Base-by-base conservation (phyloP, 2,329 filamentous ascomycete species). In the Aspergillus hortae region DNA sequence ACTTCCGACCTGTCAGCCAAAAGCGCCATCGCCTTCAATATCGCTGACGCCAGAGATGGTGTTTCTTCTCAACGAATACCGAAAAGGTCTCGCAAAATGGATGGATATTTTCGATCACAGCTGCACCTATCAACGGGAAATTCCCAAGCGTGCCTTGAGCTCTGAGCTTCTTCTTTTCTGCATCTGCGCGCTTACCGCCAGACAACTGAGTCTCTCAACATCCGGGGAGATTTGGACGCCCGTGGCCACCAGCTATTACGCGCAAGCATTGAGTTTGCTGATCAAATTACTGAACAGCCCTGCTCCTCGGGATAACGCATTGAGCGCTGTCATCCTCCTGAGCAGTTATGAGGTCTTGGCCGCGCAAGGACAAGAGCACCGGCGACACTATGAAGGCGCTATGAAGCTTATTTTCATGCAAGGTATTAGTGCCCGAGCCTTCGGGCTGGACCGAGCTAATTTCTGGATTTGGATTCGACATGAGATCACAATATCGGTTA, bases 401-500 rank as follows among this genome's bases (percentile, higher is more conserved):
- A 44, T 27, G 21, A 44, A 44, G 42, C 42, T 44, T 23, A 44
- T 44, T 4, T 27, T 10, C 17, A 44, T 15, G 19, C 21, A 44
- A 6, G 42, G 42, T 1, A 44, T 44, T 44, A 44, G 42, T 15
- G 42, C 17, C 11, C 17, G 42, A 44, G 25, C 42, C 17, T 25
- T 15, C 42, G 42, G 42, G 19, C 19, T 44, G 23, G 42, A 44
- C 12, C 42, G 42, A 27, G 42, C 42, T 11, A 44, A 44, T 25
- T 44, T 41, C 15, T 48, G 35, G 35, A 41, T 48, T 23, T 48
- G 46, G 46, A 9, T 48, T 17, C 46, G 33, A 21, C 46, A 48
- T 41, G 46, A 48, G 35, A 38, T 48, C 21, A 40, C 46, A 4
- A 21, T 48, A 12, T 36, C 46, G 12, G 27, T 48, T n/a, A 48